Evolutionary conservation across 2,329 filamentous ascomycete genomes (phyloP).

Genomic region (Pyrenophora tritici-repentis): DNA sequence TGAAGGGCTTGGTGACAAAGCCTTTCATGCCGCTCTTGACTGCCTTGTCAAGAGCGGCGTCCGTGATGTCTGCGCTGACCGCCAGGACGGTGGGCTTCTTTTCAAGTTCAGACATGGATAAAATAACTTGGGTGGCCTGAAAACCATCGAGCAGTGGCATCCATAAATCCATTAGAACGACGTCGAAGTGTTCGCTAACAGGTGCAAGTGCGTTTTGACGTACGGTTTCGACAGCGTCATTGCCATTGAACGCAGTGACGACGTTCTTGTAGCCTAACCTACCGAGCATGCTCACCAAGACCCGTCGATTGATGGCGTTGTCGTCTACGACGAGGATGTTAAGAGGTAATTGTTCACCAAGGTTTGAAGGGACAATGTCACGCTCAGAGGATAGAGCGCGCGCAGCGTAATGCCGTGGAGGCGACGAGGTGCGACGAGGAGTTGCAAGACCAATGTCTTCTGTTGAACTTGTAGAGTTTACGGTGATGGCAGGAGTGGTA

Average conservation of each 20-base stretch:
- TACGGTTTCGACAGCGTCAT: slow-evolving; percentile 69
- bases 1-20: slow-evolving; percentile 71
- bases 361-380: slow-evolving; percentile 26
- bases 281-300: slow-evolving; percentile 68
- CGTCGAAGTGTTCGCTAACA: slow-evolving; percentile 56
- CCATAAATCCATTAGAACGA: slow-evolving; percentile 76
- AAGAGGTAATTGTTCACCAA: slow-evolving; percentile 66
- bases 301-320: slow-evolving; percentile 72
- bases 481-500: slow-evolving; percentile 16
- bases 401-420: slow-evolving; percentile 25
- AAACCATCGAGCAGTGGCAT: slow-evolving; percentile 77
- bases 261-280: slow-evolving; percentile 70
- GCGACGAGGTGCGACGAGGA: slow-evolving; percentile 36
- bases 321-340: slow-evolving; percentile 74
- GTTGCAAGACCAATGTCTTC: slow-evolving; percentile 30
- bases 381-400: slow-evolving; percentile 32
- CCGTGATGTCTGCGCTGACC: slow-evolving; percentile 70
- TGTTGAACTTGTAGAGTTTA: slow-evolving; percentile 14
- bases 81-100: slow-evolving; percentile 59
- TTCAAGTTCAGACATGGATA: slow-evolving; percentile 52
- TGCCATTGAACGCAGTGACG: slow-evolving; percentile 69
- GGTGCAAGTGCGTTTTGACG: slow-evolving; percentile 42
- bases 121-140: slow-evolving; percentile 67
- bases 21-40: slow-evolving; percentile 68
- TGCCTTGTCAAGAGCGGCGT: slow-evolving; percentile 64